Evolutionary conservation across 768 basidiomycete species (phyloP).

Genomic region (Macrocybe gigantea): DNA sequence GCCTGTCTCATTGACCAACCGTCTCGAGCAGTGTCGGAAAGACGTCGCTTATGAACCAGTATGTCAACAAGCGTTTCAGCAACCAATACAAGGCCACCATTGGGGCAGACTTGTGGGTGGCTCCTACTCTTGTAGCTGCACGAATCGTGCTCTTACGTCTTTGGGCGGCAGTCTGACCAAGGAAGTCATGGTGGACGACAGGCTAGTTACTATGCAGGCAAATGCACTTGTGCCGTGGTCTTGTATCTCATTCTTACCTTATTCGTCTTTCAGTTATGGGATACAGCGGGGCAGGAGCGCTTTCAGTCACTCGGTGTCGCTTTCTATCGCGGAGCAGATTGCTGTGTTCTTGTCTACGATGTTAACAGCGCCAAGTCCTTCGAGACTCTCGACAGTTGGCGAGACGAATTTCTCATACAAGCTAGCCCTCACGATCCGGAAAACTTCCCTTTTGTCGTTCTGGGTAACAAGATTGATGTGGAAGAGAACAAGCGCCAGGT

Average conservation of each 20-base stretch:
- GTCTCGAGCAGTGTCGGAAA: constrained; percentile 76
- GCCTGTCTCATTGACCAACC: constrained; percentile 9
- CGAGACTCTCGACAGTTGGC: constrained; percentile 98
- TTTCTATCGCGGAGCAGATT: constrained; percentile 98
- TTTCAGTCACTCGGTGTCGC: constrained; percentile 99
- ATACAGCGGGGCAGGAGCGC: constrained; percentile 98
- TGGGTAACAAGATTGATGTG: constrained; percentile 99
- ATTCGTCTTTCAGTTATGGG: constrained; percentile 71
- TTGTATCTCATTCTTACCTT: constrained; percentile 3
- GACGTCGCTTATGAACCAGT: constrained; percentile 99
- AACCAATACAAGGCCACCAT: constrained; percentile 99
- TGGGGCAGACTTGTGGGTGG: constrained; percentile 88
- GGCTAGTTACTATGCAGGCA: constrained; percentile 98
- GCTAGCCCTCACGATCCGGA: constrained; percentile 98
- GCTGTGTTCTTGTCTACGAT: constrained; percentile 98
- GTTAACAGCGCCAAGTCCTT: constrained; percentile 99
- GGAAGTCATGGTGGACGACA: constrained; percentile 98
- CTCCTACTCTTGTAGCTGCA: constrained; percentile 6
- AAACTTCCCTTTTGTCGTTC: constrained; percentile 98
- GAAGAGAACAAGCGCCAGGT: constrained; percentile 99
- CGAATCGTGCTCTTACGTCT: constrained; percentile 13
- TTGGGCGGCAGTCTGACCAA: constrained; percentile 71
- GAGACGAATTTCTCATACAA: constrained; percentile 98
- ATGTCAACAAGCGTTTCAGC: constrained; percentile 99
- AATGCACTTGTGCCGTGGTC: constrained; percentile 1